Evolutionary conservation across 768 basidiomycete species (phyloP).

Genomic region (Serendipita vermifera): DNA sequence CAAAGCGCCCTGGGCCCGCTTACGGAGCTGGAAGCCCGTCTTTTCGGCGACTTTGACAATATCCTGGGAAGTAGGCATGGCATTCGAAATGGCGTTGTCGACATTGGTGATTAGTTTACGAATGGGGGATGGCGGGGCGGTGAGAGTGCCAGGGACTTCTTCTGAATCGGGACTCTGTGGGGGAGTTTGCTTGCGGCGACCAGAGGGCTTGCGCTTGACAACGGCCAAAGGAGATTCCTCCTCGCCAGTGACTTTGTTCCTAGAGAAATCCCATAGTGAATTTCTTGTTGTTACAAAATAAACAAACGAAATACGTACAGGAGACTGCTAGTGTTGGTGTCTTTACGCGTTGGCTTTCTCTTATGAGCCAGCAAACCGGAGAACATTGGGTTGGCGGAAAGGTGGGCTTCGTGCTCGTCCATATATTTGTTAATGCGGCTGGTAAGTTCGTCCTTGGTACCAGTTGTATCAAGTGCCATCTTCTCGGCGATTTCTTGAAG

Average conservation of each 20-base stretch:
- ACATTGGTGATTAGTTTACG: slow-evolving; percentile 20
- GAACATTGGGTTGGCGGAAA: slow-evolving; percentile 48
- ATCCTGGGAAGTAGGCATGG: slow-evolving; percentile 13
- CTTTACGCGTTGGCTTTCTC: slow-evolving; percentile 8
- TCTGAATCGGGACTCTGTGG: background rate
- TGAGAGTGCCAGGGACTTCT: background rate
- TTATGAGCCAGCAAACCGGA: slow-evolving; percentile 35
- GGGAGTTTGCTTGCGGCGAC: background rate
- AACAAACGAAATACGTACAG: background rate
- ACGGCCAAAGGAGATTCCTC: slow-evolving; percentile 30
- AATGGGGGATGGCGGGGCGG: slow-evolving; percentile 20
- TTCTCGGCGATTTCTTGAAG: slow-evolving; percentile 43
- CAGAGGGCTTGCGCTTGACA: slow-evolving; percentile 19
- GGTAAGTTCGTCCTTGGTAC: slow-evolving; percentile 52
- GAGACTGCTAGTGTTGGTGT: slow-evolving; percentile 4
- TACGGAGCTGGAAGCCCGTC: background rate
- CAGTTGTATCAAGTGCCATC: slow-evolving; percentile 35
- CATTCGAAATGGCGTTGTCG: slow-evolving; percentile 13
- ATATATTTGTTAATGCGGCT: slow-evolving; percentile 45
- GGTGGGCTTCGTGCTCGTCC: slow-evolving; percentile 37
- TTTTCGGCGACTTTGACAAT: slow-evolving; percentile 13
- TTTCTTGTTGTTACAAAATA: slow-evolving; percentile 1
- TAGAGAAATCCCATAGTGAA: slow-evolving; percentile 18
- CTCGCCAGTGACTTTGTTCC: slow-evolving; percentile 18
- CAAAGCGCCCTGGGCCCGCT: slow-evolving; percentile 1